Conservation (phyloP, 2,329 filamentous ascomycete genomes). For the Colletotrichum horii region DNA sequence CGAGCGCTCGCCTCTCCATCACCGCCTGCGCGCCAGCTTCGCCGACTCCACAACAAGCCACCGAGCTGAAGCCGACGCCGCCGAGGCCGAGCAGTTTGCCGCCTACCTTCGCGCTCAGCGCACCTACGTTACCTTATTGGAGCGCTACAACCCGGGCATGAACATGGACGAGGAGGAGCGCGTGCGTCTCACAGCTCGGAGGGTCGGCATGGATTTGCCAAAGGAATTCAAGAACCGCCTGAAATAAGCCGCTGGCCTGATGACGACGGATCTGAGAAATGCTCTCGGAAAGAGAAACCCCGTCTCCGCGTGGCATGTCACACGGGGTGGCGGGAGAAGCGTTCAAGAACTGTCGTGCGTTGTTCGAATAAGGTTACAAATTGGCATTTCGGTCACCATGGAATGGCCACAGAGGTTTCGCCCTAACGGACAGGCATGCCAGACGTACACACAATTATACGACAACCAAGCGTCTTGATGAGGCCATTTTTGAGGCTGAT, state of each 20-base stretch:
- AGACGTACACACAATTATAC: background rate
- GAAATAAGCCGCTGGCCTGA: background rate
- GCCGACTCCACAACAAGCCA: slow-evolving; percentile 31
- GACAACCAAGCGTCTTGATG: background rate
- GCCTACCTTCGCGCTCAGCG: slow-evolving; percentile 87
- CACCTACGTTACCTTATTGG: slow-evolving; percentile 79
- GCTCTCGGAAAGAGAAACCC: background rate
- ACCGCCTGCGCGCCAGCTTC: slow-evolving; percentile 71
- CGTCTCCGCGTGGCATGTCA: background rate
- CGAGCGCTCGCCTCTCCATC: slow-evolving; percentile 72
- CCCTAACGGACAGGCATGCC: background rate
- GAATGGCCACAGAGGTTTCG: background rate
- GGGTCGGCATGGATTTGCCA: slow-evolving; percentile 91
- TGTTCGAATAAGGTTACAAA: background rate
- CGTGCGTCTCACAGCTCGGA: slow-evolving; percentile 80
- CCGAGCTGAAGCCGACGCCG: slow-evolving; percentile 27
- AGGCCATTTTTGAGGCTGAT: background rate
- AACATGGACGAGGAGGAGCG: slow-evolving; percentile 85
- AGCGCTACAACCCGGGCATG: slow-evolving; percentile 94
- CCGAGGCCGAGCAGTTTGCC: slow-evolving; percentile 76
- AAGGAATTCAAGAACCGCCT: slow-evolving; percentile 52
- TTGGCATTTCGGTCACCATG: background rate
- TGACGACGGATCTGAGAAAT: background rate
- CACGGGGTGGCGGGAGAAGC: background rate
- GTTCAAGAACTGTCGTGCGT: background rate